A percentile compares a stretch with the other conserved stretches of the same genome.
These are phyloP conservation scores for Stentor roeselii DNA, from an alignment of 73 alveolate genomes.

Conservation along the genomic window DNA sequence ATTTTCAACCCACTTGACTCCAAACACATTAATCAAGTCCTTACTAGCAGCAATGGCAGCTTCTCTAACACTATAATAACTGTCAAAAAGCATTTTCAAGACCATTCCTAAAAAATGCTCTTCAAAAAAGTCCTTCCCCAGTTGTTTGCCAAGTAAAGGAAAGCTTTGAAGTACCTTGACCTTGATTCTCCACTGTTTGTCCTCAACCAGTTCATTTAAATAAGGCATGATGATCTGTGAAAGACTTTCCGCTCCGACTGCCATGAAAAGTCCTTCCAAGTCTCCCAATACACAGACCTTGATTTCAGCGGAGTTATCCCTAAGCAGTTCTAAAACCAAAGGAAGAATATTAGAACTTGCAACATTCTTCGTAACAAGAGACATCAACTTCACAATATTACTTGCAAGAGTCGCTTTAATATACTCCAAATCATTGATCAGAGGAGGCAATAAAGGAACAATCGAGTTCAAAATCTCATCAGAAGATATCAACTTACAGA, in stretches of 20 bases:
- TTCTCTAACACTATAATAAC: slow-evolving; percentile 47
- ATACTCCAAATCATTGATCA: slow-evolving; percentile 58
- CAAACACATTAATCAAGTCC: slow-evolving; percentile 50
- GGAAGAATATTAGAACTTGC: slow-evolving; percentile 57
- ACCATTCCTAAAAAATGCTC: slow-evolving; percentile 52
- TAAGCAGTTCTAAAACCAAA: slow-evolving; percentile 45
- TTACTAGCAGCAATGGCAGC: slow-evolving; percentile 32
- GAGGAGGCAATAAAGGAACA: slow-evolving; percentile 59
- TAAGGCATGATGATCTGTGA: slow-evolving; percentile 79
- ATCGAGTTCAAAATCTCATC: slow-evolving; percentile 49
- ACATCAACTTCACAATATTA: slow-evolving; percentile 68
- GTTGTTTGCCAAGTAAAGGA: slow-evolving; percentile 75
- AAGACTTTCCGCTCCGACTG: slow-evolving; percentile 61
- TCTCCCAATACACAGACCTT: slow-evolving; percentile 58
- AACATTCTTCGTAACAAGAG: slow-evolving; percentile 55
- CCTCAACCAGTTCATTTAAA: slow-evolving; percentile 60
- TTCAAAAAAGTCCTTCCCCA: slow-evolving; percentile 69
- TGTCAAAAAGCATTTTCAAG: slow-evolving; percentile 46
- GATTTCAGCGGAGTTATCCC: slow-evolving; percentile 64
- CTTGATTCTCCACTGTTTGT: slow-evolving; percentile 86
- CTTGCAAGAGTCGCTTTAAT: slow-evolving; percentile 79
- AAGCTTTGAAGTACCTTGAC: slow-evolving; percentile 65
- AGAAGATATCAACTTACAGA: slow-evolving; percentile 43
- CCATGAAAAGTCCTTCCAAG: slow-evolving; percentile 62
- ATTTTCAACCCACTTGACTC: slow-evolving; percentile 46